Base-by-base conservation (phyloP, 1,284 basidiomycete genomes). In the Flammula alnicola region DNA sequence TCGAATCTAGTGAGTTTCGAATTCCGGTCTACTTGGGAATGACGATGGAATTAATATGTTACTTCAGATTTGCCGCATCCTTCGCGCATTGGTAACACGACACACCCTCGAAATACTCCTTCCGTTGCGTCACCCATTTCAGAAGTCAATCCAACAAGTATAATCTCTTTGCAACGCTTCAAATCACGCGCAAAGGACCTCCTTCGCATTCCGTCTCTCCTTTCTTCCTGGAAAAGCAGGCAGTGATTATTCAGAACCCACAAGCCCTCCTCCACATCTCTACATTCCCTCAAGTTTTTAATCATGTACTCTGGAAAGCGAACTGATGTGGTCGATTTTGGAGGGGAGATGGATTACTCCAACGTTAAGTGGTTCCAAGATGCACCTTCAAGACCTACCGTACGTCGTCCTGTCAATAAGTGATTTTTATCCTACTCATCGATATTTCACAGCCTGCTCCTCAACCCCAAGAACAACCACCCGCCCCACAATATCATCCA, bases 281-380 rank as follows among this genome's bases (percentile, higher is more conserved):
- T n/a, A n/a, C n/a, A n/a, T n/a, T n/a, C 14, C 38, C 16, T 31
- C 11, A 29, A 12, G 30, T 41, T 40, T 25, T 3, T 31, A 29
- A 56, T 50, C 68, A 74, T 81, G 54, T 69, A 67, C 38, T 72
- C 73, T 53, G 77, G 73, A 41, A 86, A 86, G 65, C 71, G 70
- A 25, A 65, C 70, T 6, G 83, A 85, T 35, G 81, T 80, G 5
- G 80, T 86, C 31, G 83, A 86, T 65, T 77, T 79, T 60, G 83
- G 83, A 38, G 80, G 78, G 25, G 84, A 84, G 59, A 69, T 76
- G 32, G 83, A 86, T 63, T 86, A 86, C 61, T 71, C 74, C 20
- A 74, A 73, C 22, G 74, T 77, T 51, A 74, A 80, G 50, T 86
- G 83, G 82, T 85, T 84, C 68, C 75, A 81, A 61, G 78, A 86